These are phyloP conservation scores for Nissolia schottii DNA, from an alignment of 306 rosid species.

Conservation along the genomic window DNA sequence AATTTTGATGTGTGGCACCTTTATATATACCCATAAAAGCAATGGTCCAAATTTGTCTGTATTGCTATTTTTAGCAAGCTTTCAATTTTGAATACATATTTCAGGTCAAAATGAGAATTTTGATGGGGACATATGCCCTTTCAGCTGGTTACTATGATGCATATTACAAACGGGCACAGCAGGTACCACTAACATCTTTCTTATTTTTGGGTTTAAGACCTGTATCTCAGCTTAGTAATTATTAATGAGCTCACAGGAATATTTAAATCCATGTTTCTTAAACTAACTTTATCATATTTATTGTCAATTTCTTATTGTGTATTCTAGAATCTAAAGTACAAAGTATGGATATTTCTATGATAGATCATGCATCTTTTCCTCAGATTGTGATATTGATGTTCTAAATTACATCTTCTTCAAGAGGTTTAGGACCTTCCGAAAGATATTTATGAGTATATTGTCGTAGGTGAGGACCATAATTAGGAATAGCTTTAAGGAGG, in stretches of 20 bases:
- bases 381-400: neutral
- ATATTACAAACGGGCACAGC: slow-evolving; percentile 97
- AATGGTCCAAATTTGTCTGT: slow-evolving; percentile 5
- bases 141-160: slow-evolving; percentile 99
- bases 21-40: neutral
- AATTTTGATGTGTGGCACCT: neutral
- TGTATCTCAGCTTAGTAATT: slow-evolving; percentile 2
- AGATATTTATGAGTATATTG: slow-evolving; percentile 26
- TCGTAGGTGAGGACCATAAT: slow-evolving; percentile 91
- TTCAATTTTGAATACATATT: slow-evolving; percentile 4
- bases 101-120: slow-evolving; percentile 98
- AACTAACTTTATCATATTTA: neutral
- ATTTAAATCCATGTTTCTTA: slow-evolving; percentile 6
- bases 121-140: slow-evolving; percentile 93
- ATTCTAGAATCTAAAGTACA: neutral
- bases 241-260: neutral
- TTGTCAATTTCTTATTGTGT: neutral
- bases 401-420: neutral
- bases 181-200: slow-evolving; percentile 47
- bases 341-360: neutral
- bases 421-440: slow-evolving; percentile 14
- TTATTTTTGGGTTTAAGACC: neutral
- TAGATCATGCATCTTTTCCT: neutral
- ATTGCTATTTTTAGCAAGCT: neutral
- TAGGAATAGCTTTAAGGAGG: slow-evolving; percentile 78